Percentiles rank a stretch among this genome's conserved stretches.
phyloP scores from a whole-genome alignment of 179 eudicot species.

The Beta macrorhiza region DNA sequence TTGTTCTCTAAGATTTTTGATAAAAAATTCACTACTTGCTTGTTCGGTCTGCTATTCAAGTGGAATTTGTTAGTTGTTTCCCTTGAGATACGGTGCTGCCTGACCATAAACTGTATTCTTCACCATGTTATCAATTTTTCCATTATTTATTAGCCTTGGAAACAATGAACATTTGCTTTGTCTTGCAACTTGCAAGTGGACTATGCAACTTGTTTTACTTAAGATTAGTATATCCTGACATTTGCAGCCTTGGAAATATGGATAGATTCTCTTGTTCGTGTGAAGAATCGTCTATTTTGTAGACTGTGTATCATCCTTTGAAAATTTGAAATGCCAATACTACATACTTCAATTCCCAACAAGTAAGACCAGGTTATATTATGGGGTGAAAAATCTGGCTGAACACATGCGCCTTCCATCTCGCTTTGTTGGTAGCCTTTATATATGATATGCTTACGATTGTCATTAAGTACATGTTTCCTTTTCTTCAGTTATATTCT shows the following conservation, averaged over 20 bases:
- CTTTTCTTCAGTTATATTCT: no score
- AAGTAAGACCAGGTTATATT: not conserved
- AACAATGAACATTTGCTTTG: not conserved
- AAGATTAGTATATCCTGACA: not conserved
- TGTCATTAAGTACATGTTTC: no score
- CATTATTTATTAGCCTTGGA: not conserved
- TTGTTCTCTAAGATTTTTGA: not conserved
- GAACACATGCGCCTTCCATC: not conserved
- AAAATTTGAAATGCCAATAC: not conserved
- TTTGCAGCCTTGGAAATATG: not conserved
- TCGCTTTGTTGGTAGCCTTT: not conserved
- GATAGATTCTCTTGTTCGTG: not conserved
- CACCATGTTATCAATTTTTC: not conserved
- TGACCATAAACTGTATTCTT: not conserved
- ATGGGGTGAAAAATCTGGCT: no score
- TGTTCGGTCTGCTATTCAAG: not conserved
- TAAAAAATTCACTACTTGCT: not conserved
- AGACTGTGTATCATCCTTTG: not conserved
- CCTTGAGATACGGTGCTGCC: not conserved
- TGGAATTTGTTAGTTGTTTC: not conserved
- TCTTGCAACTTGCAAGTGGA: conserved; percentile 22
- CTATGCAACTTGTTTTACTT: conserved; percentile 6
- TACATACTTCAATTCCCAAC: not conserved
- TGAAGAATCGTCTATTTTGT: not conserved
- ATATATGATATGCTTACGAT: no score